Evolutionary conservation across 225 moss, liverwort and hornwort species (phyloP).

Genomic region (Marchantia polymorpha): DNA sequence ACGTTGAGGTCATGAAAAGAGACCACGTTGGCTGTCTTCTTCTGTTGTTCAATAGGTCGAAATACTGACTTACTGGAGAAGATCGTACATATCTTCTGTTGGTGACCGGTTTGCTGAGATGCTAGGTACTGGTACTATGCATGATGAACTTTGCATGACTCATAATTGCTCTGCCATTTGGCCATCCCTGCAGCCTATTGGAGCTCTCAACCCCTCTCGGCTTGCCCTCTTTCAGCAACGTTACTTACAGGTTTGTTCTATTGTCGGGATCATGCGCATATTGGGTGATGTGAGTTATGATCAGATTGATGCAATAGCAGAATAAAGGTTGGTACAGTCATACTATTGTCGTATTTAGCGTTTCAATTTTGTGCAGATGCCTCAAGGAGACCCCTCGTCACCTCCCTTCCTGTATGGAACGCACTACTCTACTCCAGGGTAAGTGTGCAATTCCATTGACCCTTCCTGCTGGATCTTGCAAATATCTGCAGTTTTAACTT

Average conservation of each 20-base stretch:
- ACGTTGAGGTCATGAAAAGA: too few relatives aligned
- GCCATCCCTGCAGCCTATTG: conserved; percentile 65
- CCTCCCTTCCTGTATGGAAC: conserved; percentile 96
- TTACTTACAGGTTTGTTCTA: conserved; percentile 57
- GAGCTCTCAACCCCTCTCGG: conserved; percentile 84
- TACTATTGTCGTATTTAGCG: background rate
- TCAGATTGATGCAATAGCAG: background rate
- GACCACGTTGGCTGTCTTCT: too few relatives aligned
- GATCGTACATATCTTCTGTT: background rate
- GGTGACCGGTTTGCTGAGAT: background rate
- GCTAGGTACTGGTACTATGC: background rate
- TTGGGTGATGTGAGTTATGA: background rate
- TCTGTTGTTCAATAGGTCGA: too few relatives aligned
- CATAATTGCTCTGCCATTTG: background rate
- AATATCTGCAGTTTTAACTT: too few relatives aligned
- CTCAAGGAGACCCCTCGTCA: conserved; percentile 58
- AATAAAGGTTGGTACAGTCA: background rate
- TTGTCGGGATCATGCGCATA: background rate
- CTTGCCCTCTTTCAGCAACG: conserved; percentile 76
- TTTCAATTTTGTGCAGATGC: conserved; percentile 57
- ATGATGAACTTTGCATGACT: background rate
- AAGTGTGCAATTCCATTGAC: conserved; percentile 23
- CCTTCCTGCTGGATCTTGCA: background rate
- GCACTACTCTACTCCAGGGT: conserved; percentile 99
- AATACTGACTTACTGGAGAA: too few relatives aligned